Percentiles rank a stretch among this genome's conserved stretches.
These are phyloP conservation scores for Lentinula raphanica DNA, from an alignment of 768 basidiomycete species.

Conservation along the genomic window DNA sequence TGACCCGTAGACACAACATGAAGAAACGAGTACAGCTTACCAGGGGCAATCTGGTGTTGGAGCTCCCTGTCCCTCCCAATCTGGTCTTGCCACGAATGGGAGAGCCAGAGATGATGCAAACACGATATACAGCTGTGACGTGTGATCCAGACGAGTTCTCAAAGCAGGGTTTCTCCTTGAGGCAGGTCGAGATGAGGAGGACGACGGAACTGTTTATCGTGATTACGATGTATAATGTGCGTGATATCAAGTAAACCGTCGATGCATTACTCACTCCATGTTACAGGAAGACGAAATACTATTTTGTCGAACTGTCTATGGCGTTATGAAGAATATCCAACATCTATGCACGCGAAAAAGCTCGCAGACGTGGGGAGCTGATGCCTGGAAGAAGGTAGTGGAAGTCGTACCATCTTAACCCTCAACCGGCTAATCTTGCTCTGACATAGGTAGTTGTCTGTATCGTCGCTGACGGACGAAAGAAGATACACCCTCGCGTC, in stretches of 20 bases:
- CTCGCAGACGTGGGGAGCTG: slow-evolving; percentile 92
- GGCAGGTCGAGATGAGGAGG: slow-evolving; percentile 75
- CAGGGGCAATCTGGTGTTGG: slow-evolving; percentile 84
- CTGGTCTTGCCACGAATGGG: slow-evolving; percentile 70
- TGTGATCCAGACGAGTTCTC: slow-evolving; percentile 93
- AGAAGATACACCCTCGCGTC: slow-evolving; percentile 76
- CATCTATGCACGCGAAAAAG: slow-evolving; percentile 81
- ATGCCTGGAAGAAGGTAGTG: slow-evolving; percentile 90
- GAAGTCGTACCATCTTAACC: neutral
- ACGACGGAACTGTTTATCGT: slow-evolving; percentile 90
- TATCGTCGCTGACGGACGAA: slow-evolving; percentile 85
- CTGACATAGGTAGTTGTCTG: slow-evolving; percentile 75
- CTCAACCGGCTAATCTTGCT: neutral
- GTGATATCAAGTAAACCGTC: slow-evolving; percentile 19
- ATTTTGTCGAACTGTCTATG: slow-evolving; percentile 90
- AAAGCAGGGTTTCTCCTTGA: slow-evolving; percentile 73
- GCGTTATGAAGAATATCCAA: slow-evolving; percentile 86
- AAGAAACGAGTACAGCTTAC: slow-evolving; percentile 82
- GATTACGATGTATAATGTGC: slow-evolving; percentile 94
- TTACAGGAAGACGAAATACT: slow-evolving; percentile 80
- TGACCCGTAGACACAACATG: slow-evolving; percentile 63
- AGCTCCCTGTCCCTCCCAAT: slow-evolving; percentile 79
- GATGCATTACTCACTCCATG: slow-evolving; percentile 4
- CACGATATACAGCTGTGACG: slow-evolving; percentile 84
- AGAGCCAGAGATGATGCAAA: slow-evolving; percentile 67